Percentiles rank a stretch among this genome's conserved stretches.
Conservation (phyloP, 164 flowering plant species). For the Hamamelis virginiana region DNA sequence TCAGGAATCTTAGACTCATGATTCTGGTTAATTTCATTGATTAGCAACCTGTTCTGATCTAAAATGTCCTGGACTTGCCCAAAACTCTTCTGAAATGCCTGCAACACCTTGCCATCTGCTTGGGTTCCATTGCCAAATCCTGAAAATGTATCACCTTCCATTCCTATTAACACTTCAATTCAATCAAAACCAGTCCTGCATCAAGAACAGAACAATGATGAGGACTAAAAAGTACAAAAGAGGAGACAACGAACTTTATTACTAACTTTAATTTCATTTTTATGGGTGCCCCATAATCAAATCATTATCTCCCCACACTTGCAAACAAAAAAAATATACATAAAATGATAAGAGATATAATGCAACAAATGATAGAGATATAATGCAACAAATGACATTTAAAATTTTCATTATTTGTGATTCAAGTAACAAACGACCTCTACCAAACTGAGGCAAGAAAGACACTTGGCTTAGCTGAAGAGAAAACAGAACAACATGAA, state of each 20-base stretch:
- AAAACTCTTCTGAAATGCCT: slow-evolving; percentile 67
- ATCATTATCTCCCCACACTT: background rate
- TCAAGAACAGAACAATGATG: background rate
- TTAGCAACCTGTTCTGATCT: slow-evolving; percentile 74
- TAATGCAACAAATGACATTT: no score
- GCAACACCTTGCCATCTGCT: slow-evolving; percentile 63
- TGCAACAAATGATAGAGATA: no score
- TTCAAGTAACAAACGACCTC: background rate
- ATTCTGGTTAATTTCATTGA: slow-evolving; percentile 84
- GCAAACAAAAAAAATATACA: background rate
- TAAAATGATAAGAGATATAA: no score
- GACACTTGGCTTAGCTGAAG: background rate
- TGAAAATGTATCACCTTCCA: slow-evolving; percentile 70
- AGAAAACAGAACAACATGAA: background rate
- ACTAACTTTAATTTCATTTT: no score
- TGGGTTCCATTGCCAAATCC: slow-evolving; percentile 52
- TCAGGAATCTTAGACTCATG: slow-evolving; percentile 78
- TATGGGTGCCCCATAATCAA: background rate
- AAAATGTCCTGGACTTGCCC: slow-evolving; percentile 65
- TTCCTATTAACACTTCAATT: slow-evolving; percentile 20
- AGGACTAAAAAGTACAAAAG: background rate
- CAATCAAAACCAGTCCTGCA: slow-evolving; percentile 22
- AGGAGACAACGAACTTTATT: background rate
- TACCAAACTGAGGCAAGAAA: background rate
- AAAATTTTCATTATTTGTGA: background rate